phyloP scores from a whole-genome alignment of 2,329 filamentous ascomycete genomes.

The Pseudogymnoascus sp. region DNA sequence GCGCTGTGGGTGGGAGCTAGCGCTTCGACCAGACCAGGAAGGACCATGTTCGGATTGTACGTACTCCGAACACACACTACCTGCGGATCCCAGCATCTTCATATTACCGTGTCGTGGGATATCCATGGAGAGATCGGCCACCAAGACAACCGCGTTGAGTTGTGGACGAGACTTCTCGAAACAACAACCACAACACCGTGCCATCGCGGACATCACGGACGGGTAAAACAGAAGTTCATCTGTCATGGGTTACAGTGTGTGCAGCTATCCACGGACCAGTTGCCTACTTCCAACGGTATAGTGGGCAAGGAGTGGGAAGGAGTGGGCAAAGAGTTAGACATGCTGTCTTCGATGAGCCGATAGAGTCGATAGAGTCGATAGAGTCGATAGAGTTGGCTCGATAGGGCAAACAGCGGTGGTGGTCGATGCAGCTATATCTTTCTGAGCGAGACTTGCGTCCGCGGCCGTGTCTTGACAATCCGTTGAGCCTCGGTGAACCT shows the following conservation, averaged over 20 bases:
- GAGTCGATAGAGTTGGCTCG: constrained; percentile 4
- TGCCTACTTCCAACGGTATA: background rate
- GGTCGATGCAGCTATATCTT: background rate
- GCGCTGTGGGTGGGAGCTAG: background rate
- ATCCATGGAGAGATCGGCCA: constrained; percentile 3
- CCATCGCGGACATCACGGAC: background rate
- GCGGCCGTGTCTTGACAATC: background rate
- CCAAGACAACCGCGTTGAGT: constrained; percentile 1
- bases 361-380: constrained; percentile 5
- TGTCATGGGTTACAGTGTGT: constrained; percentile 3
- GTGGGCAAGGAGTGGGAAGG: background rate
- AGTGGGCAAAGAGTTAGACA: background rate
- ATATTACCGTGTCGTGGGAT: constrained; percentile 6
- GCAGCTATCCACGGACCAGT: background rate
- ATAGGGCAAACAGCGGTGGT: background rate
- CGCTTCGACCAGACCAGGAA: background rate
- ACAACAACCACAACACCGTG: constrained; percentile 2
- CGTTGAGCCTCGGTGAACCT: background rate
- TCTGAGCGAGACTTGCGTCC: background rate
- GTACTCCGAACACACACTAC: background rate
- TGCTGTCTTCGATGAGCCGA: background rate
- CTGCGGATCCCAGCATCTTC: background rate
- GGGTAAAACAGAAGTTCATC: background rate
- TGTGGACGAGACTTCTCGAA: constrained; percentile 4
- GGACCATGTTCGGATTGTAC: constrained; percentile 2